Percentiles rank a stretch among this genome's conserved stretches.
Evolutionary conservation across 2,329 filamentous ascomycete species (phyloP).

Genomic region (Anisogramma anomala): DNA sequence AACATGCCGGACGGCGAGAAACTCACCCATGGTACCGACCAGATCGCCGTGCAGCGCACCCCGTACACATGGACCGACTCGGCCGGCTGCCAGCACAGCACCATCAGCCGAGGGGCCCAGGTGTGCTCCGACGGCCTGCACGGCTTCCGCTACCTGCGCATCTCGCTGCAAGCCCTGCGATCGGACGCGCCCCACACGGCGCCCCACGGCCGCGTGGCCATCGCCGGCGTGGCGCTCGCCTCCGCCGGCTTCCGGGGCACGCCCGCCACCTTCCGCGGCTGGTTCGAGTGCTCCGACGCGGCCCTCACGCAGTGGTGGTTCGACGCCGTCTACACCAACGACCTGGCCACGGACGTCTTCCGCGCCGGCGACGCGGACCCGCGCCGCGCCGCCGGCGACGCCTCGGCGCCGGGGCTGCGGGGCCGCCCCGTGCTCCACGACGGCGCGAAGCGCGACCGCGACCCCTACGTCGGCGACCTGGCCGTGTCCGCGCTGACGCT

Average conservation of each 20-base stretch:
- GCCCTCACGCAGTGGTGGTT: conserved; percentile 41
- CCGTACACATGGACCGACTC: conserved; percentile 34
- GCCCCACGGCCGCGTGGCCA: conserved; percentile 30
- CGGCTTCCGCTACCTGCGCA: conserved; percentile 40
- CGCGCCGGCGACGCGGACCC: conserved; percentile 37
- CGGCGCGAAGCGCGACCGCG: conserved; percentile 40
- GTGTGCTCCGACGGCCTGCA: conserved; percentile 42
- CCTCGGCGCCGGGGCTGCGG: conserved; percentile 30
- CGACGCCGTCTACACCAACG: conserved; percentile 40
- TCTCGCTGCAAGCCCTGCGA: conserved; percentile 33
- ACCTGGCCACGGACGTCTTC: conserved; percentile 36
- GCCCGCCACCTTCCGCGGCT: conserved; percentile 36
- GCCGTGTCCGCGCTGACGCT: conserved; percentile 36
- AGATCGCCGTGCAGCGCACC: conserved; percentile 32
- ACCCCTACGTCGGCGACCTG: conserved; percentile 42
- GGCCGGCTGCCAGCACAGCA: conserved; percentile 29
- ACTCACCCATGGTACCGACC: conserved; percentile 36
- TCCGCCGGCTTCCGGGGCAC: conserved; percentile 36
- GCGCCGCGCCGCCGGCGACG: conserved; percentile 28
- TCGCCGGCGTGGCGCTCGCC: conserved; percentile 30
- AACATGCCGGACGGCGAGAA: conserved; percentile 24
- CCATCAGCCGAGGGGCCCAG: conserved; percentile 22
- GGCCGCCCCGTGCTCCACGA: conserved; percentile 37
- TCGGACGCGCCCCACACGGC: conserved; percentile 34
- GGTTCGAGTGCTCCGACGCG: conserved; percentile 40